Evolutionary conservation across 495 filamentous ascomycete species (phyloP).

Genomic region (Staphylotrichum longicolle): DNA sequence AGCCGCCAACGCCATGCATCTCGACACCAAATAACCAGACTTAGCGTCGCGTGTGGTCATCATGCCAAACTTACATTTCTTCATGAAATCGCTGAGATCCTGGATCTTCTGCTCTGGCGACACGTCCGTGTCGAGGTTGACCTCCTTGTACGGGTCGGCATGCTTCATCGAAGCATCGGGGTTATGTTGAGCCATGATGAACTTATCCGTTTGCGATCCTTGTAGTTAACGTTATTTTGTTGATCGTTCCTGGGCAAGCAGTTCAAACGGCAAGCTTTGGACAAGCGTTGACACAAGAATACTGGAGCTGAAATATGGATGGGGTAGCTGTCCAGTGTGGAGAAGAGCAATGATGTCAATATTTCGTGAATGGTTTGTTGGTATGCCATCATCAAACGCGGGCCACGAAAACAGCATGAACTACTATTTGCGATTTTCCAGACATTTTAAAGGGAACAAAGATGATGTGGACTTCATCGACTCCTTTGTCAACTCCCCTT

Average conservation of each 20-base stretch:
- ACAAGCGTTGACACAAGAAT: no score
- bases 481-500: no score
- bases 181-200: conserved; percentile 22
- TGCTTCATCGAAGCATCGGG: no score
- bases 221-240: not conserved
- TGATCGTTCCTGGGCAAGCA: not conserved
- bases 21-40: conserved; percentile 63
- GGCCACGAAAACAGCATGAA: no score
- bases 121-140: conserved; percentile 62
- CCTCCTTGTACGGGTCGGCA: conserved; percentile 77
- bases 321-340: no score
- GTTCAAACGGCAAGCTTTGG: no score
- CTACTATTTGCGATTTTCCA: no score
- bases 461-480: no score
- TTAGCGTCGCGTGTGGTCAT: conserved; percentile 62
- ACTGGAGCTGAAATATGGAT: no score
- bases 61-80: conserved; percentile 73
- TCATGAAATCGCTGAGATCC: conserved; percentile 66
- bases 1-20: conserved; percentile 87
- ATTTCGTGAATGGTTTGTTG: not conserved
- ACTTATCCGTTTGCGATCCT: not conserved
- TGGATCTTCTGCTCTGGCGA: conserved; percentile 75
- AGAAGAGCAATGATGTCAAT: conserved; percentile 3
- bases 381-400: conserved; percentile 5
- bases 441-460: no score